phyloP scores from a whole-genome alignment of 208 protist genomes.

The Naegleria fowleri region DNA sequence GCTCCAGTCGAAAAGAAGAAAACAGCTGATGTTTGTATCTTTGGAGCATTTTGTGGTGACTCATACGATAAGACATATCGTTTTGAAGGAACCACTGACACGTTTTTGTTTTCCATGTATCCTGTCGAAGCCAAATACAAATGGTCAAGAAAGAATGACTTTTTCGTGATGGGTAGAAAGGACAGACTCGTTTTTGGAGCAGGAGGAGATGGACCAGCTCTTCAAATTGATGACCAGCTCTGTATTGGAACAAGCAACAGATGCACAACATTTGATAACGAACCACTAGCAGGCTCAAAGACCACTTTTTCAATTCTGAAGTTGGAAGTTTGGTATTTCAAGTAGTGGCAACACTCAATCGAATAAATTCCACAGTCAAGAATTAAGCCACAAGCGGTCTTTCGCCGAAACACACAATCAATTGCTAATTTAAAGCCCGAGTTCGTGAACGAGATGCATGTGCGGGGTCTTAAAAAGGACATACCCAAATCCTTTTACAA shows the following conservation, averaged over 20 bases:
- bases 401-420: no score
- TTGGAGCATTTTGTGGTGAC: slow-evolving; percentile 18
- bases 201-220: slow-evolving; percentile 5
- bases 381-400: no score
- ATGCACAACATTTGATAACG: slow-evolving; percentile 17
- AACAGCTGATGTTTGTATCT: not conserved
- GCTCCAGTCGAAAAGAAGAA: not conserved
- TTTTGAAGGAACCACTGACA: slow-evolving; percentile 1
- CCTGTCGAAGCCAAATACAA: not conserved
- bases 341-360: no score
- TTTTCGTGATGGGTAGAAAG: slow-evolving; percentile 20
- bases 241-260: not conserved
- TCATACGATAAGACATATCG: not conserved
- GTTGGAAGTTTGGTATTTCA: slow-evolving; percentile 1
- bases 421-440: no score
- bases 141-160: slow-evolving; percentile 24
- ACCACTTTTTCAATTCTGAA: not conserved
- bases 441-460: no score
- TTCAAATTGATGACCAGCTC: not conserved
- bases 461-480: no score
- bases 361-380: no score
- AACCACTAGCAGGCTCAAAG: not conserved
- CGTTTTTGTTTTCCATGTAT: slow-evolving; percentile 7
- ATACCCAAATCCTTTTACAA: no score
- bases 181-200: not conserved